A percentile compares a stretch with the other conserved stretches of the same genome.
Conservation (phyloP, 2,329 filamentous ascomycete genomes). For the Monosporascus cannonballus region DNA sequence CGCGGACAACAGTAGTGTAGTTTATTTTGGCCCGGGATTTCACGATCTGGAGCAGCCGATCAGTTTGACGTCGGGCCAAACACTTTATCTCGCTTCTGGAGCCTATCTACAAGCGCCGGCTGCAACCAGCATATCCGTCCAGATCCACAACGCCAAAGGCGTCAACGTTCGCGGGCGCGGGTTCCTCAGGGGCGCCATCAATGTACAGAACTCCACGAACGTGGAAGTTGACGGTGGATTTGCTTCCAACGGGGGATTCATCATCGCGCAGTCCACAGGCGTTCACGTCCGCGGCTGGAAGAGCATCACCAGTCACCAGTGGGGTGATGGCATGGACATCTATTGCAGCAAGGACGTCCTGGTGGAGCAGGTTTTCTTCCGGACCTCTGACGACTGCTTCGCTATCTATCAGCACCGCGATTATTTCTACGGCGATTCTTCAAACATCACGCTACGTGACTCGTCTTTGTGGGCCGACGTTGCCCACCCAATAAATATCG, state of each 20-base stretch:
- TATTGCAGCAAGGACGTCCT: slow-evolving; percentile 17
- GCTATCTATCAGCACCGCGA: slow-evolving; percentile 28
- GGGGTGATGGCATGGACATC: slow-evolving; percentile 23
- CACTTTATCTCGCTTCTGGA: slow-evolving; percentile 14
- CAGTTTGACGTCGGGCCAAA: slow-evolving; percentile 10
- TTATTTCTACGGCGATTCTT: slow-evolving; percentile 26
- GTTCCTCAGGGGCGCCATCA: slow-evolving; percentile 12
- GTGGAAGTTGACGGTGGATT: slow-evolving; percentile 16
- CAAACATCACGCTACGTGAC: slow-evolving; percentile 27
- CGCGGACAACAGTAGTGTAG: slow-evolving; percentile 8
- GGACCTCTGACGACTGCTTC: slow-evolving; percentile 31
- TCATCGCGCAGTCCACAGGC: slow-evolving; percentile 10
- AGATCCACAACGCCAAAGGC: slow-evolving; percentile 6
- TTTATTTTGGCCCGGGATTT: slow-evolving; percentile 23
- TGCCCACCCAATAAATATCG: slow-evolving; percentile 29
- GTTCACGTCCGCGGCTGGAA: slow-evolving; percentile 14
- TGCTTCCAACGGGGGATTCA: slow-evolving; percentile 11
- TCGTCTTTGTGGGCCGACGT: slow-evolving; percentile 25
- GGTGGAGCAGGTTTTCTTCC: slow-evolving; percentile 27
- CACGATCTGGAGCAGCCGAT: slow-evolving; percentile 8
- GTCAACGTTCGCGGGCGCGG: slow-evolving; percentile 18
- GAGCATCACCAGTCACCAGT: slow-evolving; percentile 13
- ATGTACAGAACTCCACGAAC: slow-evolving; percentile 7
- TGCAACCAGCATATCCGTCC: slow-evolving; percentile 11
- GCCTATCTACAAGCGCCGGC: slow-evolving; percentile 3